phyloP scores from a whole-genome alignment of 371 early-diverging fungal species.

The Paraphysoderma sedebokerense region DNA sequence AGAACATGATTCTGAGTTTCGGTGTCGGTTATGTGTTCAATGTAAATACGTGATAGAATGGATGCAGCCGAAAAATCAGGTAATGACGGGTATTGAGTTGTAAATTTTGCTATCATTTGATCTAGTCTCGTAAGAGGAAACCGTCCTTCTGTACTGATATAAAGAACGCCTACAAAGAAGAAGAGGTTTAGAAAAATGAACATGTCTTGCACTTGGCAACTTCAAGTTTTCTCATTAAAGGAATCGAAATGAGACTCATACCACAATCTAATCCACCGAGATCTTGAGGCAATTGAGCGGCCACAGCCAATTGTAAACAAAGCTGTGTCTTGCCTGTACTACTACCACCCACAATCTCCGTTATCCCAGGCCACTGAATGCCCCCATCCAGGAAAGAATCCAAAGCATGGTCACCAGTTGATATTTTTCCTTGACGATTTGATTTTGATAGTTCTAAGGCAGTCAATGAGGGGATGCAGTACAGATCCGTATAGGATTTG shows the following conservation, averaged over 20 bases:
- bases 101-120: not conserved
- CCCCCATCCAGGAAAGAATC: not conserved
- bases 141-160: not conserved
- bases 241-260: too few species aligned
- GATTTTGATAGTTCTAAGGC: not conserved
- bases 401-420: not conserved
- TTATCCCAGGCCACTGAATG: not conserved
- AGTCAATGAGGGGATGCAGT: not conserved
- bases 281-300: not conserved
- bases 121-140: not conserved
- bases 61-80: not conserved
- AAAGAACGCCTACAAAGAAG: not conserved
- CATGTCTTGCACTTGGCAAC: too few species aligned
- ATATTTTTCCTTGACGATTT: not conserved
- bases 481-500: too few species aligned
- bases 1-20: not conserved
- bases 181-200: not conserved
- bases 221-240: too few species aligned
- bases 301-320: not conserved
- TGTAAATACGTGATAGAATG: too few species aligned
- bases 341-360: not conserved
- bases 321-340: slow-evolving; percentile 3
- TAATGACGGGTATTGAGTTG: not conserved
- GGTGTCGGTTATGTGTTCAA: not conserved
- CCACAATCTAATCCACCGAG: not conserved